Conservation (phyloP, 176 grass and related monocot species). For the Aegilops sharonensis region DNA sequence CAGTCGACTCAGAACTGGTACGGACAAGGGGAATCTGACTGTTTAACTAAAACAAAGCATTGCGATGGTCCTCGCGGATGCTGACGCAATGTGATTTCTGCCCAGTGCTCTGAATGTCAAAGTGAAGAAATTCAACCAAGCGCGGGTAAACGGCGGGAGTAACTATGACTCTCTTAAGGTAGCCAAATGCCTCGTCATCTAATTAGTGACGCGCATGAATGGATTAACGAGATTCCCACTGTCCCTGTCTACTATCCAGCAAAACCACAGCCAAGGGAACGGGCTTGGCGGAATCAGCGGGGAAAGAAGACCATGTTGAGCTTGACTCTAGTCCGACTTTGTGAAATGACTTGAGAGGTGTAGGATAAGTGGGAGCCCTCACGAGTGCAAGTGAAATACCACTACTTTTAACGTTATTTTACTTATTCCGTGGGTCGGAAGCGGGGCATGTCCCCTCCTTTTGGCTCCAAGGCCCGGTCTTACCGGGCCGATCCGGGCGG, state of each 20-base stretch:
- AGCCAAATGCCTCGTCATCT: constrained; percentile 59
- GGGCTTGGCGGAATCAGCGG: too few species aligned
- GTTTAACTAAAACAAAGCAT: constrained; percentile 90
- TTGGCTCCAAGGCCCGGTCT: not conserved
- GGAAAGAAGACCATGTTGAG: too few species aligned
- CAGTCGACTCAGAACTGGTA: constrained; percentile 12
- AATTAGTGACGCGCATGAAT: constrained; percentile 36
- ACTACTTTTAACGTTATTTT: constrained; percentile 36
- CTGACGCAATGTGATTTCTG: constrained; percentile 69
- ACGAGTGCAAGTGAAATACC: constrained; percentile 11
- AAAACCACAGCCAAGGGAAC: too few species aligned
- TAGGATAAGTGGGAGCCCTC: constrained; percentile 1
- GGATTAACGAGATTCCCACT: constrained; percentile 57
- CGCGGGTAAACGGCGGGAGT: constrained; percentile 66
- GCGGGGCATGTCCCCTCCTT: constrained; percentile 13
- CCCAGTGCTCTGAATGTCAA: constrained; percentile 80
- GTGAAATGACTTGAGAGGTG: constrained; percentile 4
- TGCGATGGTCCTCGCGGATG: constrained; percentile 74
- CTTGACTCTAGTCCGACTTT: too few species aligned
- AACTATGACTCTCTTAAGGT: constrained; percentile 93
- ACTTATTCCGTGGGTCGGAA: constrained; percentile 33
- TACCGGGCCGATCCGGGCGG: constrained; percentile 24
- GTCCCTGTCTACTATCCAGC: constrained; percentile 38
- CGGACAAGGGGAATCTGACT: constrained; percentile 68
- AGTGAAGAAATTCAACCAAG: constrained; percentile 85